Percentiles rank a stretch among this genome's conserved stretches.
Evolutionary conservation across 345 rosid genomes (phyloP).

Genomic region (Dipteronia dyeriana): DNA sequence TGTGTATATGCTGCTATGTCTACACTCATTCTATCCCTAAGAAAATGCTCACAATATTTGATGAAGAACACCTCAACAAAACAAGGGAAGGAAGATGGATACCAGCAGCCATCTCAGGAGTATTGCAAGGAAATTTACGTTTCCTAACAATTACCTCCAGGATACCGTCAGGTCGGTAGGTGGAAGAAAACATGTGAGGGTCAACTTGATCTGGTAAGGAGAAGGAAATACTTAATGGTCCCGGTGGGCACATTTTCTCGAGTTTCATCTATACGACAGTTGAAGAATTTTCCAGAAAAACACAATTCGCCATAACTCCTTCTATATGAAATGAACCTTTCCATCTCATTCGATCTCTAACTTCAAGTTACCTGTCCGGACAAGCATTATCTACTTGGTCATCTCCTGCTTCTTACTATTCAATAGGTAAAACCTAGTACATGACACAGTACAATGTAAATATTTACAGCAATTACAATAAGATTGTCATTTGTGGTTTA

Average conservation of each 20-base stretch:
- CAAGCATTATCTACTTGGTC: slow-evolving; percentile 14
- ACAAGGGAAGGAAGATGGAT: neutral
- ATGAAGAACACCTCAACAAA: neutral
- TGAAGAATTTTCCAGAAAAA: slow-evolving; percentile 31
- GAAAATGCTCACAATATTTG: neutral
- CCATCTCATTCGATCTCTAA: slow-evolving; percentile 59
- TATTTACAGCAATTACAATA: too few species aligned
- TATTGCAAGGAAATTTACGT: neutral
- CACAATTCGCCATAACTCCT: slow-evolving; percentile 47
- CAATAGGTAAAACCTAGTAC: too few species aligned
- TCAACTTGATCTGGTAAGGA: slow-evolving; percentile 58
- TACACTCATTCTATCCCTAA: neutral
- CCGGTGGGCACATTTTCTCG: slow-evolving; percentile 46
- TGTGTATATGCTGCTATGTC: neutral
- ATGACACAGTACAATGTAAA: too few species aligned
- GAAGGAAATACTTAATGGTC: slow-evolving; percentile 45
- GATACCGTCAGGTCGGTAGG: slow-evolving; percentile 43
- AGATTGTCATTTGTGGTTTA: too few species aligned
- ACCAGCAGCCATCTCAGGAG: neutral
- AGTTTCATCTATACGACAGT: slow-evolving; percentile 24
- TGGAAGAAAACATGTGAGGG: slow-evolving; percentile 43
- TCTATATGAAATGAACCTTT: slow-evolving; percentile 41
- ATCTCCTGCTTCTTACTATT: neutral
- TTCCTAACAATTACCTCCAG: slow-evolving; percentile 51
- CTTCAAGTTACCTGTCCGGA: slow-evolving; percentile 47